Evolutionary conservation across 192 early-diverging fungal genomes (phyloP).

Genomic region (Umbelopsis vinacea): DNA sequence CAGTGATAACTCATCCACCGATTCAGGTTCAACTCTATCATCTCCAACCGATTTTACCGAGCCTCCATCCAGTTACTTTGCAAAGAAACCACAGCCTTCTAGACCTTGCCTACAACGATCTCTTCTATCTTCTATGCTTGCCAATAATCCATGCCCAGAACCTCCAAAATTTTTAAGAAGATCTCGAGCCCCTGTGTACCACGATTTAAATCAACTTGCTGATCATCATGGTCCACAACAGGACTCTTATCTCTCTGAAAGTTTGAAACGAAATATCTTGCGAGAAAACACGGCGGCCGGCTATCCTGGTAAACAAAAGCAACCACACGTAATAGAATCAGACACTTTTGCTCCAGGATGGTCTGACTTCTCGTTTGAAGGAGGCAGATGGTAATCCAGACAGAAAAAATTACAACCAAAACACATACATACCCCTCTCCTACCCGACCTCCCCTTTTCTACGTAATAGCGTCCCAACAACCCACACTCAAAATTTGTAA

Average conservation of each 20-base stretch:
- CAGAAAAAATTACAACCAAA: not conserved
- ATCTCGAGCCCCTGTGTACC: slow-evolving; percentile 8
- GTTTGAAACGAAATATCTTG: slow-evolving; percentile 3
- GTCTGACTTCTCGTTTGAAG: slow-evolving; percentile 11
- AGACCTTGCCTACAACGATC: not conserved
- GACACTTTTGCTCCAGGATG: not conserved
- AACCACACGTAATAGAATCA: slow-evolving; percentile 1
- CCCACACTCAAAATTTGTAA: slow-evolving; percentile 3
- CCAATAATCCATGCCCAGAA: slow-evolving; percentile 7
- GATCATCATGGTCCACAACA: slow-evolving; percentile 3
- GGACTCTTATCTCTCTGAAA: slow-evolving; percentile 5
- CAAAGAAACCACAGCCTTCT: slow-evolving; percentile 2
- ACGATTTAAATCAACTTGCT: slow-evolving; percentile 18
- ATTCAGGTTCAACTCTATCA: not conserved
- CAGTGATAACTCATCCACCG: not conserved
- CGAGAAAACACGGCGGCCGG: slow-evolving; percentile 4
- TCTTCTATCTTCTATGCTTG: slow-evolving; percentile 11
- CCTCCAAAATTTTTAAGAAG: slow-evolving; percentile 12
- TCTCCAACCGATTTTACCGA: slow-evolving; percentile 2
- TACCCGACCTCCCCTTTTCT: not conserved
- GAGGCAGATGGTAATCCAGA: not conserved
- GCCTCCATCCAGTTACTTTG: slow-evolving; percentile 1
- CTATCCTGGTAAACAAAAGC: not conserved
- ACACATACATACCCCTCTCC: no score
- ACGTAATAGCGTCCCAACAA: not conserved